Conservation (phyloP, 2,329 filamentous ascomycete genomes). For the Pestalotiopsis sp. region DNA sequence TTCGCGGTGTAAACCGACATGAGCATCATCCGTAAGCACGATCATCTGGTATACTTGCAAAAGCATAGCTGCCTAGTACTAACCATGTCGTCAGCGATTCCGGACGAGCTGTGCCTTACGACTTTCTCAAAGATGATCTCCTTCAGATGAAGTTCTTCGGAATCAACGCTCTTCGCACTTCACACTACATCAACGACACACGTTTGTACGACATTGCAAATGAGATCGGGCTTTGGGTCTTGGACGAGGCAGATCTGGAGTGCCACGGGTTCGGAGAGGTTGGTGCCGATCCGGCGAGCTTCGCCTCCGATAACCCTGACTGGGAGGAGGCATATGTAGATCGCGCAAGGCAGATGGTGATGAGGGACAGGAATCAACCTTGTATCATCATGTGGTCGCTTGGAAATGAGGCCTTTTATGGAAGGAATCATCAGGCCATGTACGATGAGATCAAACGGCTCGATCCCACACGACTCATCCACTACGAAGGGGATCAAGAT, state of each 20-base stretch:
- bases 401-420: slow-evolving; percentile 73
- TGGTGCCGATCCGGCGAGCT: slow-evolving; percentile 45
- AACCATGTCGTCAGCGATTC: slow-evolving; percentile 31
- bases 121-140: slow-evolving; percentile 63
- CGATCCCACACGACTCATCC: slow-evolving; percentile 60
- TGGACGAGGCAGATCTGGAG: slow-evolving; percentile 59
- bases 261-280: slow-evolving; percentile 52
- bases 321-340: slow-evolving; percentile 70
- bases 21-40: slow-evolving; percentile 60
- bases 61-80: not conserved
- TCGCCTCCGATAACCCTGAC: slow-evolving; percentile 59
- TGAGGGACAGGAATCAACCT: slow-evolving; percentile 61
- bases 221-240: slow-evolving; percentile 64
- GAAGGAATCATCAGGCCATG: slow-evolving; percentile 68
- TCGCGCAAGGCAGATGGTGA: slow-evolving; percentile 64
- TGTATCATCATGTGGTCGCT: slow-evolving; percentile 72
- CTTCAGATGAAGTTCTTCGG: slow-evolving; percentile 69
- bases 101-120: slow-evolving; percentile 63
- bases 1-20: slow-evolving; percentile 71
- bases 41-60: not conserved
- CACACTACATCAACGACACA: slow-evolving; percentile 66
- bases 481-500: slow-evolving; percentile 65
- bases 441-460: slow-evolving; percentile 60
- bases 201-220: slow-evolving; percentile 63
- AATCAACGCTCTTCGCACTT: slow-evolving; percentile 70